A percentile compares a stretch with the other conserved stretches of the same genome.
These are phyloP conservation scores for Acacia concinna DNA, from an alignment of 331 rosid species.

Conservation along the genomic window DNA sequence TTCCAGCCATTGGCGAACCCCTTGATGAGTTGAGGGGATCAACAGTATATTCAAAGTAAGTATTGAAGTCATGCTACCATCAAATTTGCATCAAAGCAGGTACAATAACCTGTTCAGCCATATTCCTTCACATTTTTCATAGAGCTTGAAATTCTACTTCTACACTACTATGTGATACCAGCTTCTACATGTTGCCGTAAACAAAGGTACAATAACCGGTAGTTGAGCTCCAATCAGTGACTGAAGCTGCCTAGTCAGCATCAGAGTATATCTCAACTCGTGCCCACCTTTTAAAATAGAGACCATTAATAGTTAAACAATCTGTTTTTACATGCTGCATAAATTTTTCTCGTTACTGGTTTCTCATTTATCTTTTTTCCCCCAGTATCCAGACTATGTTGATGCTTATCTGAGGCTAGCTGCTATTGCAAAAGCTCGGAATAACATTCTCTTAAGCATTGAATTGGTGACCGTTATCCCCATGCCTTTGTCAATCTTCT, in stretches of 20 bases:
- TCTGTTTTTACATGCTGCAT: background rate
- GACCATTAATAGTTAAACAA: background rate
- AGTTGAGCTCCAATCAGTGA: background rate
- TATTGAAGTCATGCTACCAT: too few species aligned
- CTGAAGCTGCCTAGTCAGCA: background rate
- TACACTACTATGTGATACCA: background rate
- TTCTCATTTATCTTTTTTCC: slow-evolving; percentile 9
- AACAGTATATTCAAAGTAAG: too few species aligned
- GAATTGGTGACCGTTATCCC: slow-evolving; percentile 67
- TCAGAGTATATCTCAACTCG: background rate
- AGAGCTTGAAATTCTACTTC: background rate
- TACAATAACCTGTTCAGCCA: background rate
- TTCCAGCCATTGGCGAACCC: too few species aligned
- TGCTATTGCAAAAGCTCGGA: slow-evolving; percentile 91
- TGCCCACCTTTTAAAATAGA: background rate
- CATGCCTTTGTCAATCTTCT: slow-evolving; percentile 17
- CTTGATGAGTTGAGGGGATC: too few species aligned
- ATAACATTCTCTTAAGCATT: slow-evolving; percentile 82
- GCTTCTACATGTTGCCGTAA: background rate
- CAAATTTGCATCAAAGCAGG: too few species aligned
- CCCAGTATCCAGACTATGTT: slow-evolving; percentile 89
- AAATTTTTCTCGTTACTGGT: slow-evolving; percentile 16
- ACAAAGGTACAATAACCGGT: background rate
- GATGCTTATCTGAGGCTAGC: slow-evolving; percentile 95
- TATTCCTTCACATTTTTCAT: background rate